Conservation (phyloP, 2,329 filamentous ascomycete genomes). For the Helminthosporium solani region DNA sequence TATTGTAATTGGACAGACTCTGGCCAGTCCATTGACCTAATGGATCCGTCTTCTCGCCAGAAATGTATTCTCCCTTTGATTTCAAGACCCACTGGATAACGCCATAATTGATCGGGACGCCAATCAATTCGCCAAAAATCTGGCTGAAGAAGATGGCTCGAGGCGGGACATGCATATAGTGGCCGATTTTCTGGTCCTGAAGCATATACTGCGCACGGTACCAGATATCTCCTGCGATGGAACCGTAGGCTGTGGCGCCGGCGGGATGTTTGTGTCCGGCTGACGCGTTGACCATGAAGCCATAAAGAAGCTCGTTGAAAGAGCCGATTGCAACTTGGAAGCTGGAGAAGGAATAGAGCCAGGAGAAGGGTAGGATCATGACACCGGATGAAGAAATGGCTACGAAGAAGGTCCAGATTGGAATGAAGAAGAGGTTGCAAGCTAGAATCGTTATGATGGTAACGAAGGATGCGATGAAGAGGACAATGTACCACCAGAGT, state of each 20-base stretch:
- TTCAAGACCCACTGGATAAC: conserved; percentile 62
- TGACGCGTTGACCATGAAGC: conserved; percentile 55
- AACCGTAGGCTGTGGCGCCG: conserved; percentile 59
- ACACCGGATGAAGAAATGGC: conserved; percentile 57
- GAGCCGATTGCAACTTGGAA: conserved; percentile 56
- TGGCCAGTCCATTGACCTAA: conserved; percentile 64
- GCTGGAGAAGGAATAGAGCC: conserved; percentile 62
- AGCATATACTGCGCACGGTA: conserved; percentile 49
- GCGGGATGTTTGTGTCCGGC: conserved; percentile 55
- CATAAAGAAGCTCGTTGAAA: conserved; percentile 61
- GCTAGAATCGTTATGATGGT: conserved; percentile 55
- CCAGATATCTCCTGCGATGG: conserved; percentile 63
- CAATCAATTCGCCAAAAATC: conserved; percentile 59
- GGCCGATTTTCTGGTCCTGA: conserved; percentile 65
- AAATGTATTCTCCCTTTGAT: conserved; percentile 58
- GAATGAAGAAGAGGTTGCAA: conserved; percentile 57
- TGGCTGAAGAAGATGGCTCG: conserved; percentile 62
- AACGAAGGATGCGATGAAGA: conserved; percentile 54
- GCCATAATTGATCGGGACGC: conserved; percentile 62
- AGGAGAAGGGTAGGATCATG: conserved; percentile 59
- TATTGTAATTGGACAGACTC: conserved; percentile 52
- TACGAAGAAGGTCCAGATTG: conserved; percentile 61
- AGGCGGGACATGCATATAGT: conserved; percentile 64
- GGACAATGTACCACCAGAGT: conserved; percentile 56
- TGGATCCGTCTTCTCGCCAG: conserved; percentile 54